Evolutionary conservation across 2,329 filamentous ascomycete genomes (phyloP).

Genomic region (Penicillium sclerotigenum): DNA sequence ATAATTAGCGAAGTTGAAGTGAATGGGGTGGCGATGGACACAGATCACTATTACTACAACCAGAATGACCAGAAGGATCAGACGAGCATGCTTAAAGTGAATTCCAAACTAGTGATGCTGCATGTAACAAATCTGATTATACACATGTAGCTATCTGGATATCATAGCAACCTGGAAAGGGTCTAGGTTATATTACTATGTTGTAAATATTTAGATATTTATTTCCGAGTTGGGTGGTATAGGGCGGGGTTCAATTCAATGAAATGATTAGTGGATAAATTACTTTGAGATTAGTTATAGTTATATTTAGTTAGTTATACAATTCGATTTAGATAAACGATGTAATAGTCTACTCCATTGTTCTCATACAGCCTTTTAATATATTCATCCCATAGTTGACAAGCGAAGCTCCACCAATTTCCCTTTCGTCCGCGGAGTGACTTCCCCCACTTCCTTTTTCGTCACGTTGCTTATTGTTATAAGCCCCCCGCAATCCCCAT

Average conservation of each 20-base stretch:
- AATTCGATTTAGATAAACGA: background rate
- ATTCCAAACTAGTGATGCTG: background rate
- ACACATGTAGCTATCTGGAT: background rate
- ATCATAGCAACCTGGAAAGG: background rate
- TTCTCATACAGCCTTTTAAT: background rate
- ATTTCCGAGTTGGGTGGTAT: background rate
- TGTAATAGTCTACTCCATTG: background rate
- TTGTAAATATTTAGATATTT: no score
- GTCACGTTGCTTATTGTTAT: background rate
- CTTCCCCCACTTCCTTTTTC: constrained; percentile 2
- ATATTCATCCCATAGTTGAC: background rate
- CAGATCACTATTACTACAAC: background rate
- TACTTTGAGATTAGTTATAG: background rate
- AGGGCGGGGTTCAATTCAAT: background rate
- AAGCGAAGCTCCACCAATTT: constrained; percentile 9
- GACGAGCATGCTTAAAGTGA: background rate
- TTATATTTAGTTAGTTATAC: no score
- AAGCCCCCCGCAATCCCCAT: background rate
- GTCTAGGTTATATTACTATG: background rate
- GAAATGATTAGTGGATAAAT: constrained; percentile 3
- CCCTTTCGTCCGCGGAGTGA: constrained; percentile 15
- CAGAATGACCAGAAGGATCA: background rate
- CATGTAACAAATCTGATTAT: no score
- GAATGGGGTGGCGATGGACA: background rate
- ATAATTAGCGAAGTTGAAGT: background rate